A percentile compares a stretch with the other conserved stretches of the same genome.
Conservation (phyloP, 495 filamentous ascomycete genomes). For the Pyronema omphalodes region DNA sequence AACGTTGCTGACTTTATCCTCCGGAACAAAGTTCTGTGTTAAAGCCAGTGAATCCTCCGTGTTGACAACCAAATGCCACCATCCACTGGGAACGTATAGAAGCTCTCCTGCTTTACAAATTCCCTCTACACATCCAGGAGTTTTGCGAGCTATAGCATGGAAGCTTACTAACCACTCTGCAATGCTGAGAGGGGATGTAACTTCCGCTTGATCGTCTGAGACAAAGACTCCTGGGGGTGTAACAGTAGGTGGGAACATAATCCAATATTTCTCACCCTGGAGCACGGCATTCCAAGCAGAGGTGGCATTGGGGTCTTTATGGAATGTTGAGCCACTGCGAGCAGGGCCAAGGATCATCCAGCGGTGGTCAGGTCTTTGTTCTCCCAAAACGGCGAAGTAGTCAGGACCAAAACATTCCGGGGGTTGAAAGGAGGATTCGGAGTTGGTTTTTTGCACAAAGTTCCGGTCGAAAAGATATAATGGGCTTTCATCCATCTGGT, state of each 20-base stretch:
- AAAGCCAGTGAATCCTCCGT: constrained; percentile 66
- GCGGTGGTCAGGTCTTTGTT: constrained; percentile 65
- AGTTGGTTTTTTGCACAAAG: constrained; percentile 74
- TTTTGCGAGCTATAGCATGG: constrained; percentile 65
- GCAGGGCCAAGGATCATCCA: constrained; percentile 90
- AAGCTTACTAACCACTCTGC: constrained; percentile 89
- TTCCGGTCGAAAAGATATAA: constrained; percentile 79
- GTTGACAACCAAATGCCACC: constrained; percentile 96
- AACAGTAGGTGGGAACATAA: constrained; percentile 68
- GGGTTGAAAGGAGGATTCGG: constrained; percentile 57
- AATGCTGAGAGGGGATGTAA: constrained; percentile 85
- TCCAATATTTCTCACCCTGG: constrained; percentile 90
- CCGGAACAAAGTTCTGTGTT: constrained; percentile 91
- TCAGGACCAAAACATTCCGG: constrained; percentile 79
- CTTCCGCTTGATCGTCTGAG: constrained; percentile 79
- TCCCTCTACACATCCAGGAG: constrained; percentile 67
- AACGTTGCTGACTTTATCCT: constrained; percentile 50
- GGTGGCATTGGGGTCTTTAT: constrained; percentile 55
- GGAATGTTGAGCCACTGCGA: constrained; percentile 84
- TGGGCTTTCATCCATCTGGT: constrained; percentile 71
- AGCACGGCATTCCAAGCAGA: constrained; percentile 95
- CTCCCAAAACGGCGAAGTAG: constrained; percentile 63
- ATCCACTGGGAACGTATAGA: constrained; percentile 76
- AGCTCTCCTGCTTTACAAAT: constrained; percentile 78
- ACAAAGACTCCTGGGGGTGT: constrained; percentile 81